phyloP scores from a whole-genome alignment of 169 alveolate species.

The Cryptosporidium sp. region DNA sequence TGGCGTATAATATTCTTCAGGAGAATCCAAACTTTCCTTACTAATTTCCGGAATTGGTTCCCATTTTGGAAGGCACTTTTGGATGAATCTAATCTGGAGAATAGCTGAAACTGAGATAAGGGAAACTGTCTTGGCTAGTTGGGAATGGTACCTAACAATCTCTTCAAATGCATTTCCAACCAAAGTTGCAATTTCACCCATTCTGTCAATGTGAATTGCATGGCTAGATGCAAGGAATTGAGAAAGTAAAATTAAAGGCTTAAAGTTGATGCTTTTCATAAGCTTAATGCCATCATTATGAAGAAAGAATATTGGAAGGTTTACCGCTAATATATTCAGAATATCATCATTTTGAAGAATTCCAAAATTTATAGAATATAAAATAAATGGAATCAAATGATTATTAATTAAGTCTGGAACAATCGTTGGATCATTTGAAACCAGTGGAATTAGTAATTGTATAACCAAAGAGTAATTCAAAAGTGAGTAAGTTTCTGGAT shows the following conservation, averaged over 20 bases:
- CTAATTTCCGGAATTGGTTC: not conserved
- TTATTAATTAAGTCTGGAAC: constrained; percentile 62
- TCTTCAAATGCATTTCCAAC: constrained; percentile 74
- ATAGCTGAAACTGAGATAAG: constrained; percentile 45
- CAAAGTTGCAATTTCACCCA: constrained; percentile 74
- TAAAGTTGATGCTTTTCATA: constrained; percentile 37
- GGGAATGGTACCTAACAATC: constrained; percentile 71
- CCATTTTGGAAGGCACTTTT: constrained; percentile 37
- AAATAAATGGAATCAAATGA: constrained; percentile 54
- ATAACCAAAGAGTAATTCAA: constrained; percentile 54
- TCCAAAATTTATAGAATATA: constrained; percentile 42
- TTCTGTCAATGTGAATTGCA: constrained; percentile 71
- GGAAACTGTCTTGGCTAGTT: constrained; percentile 47
- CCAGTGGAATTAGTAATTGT: constrained; percentile 51
- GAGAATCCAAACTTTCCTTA: not conserved
- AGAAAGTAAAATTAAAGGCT: constrained; percentile 41
- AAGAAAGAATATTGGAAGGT: constrained; percentile 66
- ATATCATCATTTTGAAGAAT: constrained; percentile 69
- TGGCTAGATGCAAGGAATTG: constrained; percentile 61
- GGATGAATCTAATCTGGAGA: constrained; percentile 37
- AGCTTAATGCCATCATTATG: constrained; percentile 69
- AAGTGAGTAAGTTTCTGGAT: constrained; percentile 60
- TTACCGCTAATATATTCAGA: constrained; percentile 62
- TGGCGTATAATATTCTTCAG: constrained; percentile 34
- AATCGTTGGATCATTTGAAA: constrained; percentile 68